Conservation (phyloP, 1,284 basidiomycete genomes). For the Meripilus lineatus region DNA sequence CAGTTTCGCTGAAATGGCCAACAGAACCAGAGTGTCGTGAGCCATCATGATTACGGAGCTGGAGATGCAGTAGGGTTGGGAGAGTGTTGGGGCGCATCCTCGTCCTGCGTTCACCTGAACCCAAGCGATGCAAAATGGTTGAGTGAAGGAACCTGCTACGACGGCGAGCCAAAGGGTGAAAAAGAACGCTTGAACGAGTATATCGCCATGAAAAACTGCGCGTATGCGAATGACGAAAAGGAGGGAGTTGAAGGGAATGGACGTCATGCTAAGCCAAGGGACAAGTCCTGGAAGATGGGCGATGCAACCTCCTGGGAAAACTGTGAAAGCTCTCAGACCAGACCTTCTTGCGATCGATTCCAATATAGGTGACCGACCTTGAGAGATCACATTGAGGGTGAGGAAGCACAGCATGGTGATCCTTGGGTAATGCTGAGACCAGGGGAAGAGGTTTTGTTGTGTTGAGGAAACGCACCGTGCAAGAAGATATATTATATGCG, state of each 20-base stretch:
- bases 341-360: too few species aligned
- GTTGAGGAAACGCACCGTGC: background rate
- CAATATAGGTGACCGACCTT: too few species aligned
- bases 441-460: background rate
- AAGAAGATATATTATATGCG: background rate
- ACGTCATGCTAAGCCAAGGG: background rate
- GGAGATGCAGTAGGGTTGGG: background rate
- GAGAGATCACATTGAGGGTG: too few species aligned
- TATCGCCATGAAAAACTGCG: background rate
- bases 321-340: too few species aligned
- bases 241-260: slow-evolving; percentile 1
- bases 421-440: too few species aligned
- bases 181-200: background rate
- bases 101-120: too few species aligned
- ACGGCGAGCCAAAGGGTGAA: background rate
- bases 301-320: too few species aligned
- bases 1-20: slow-evolving; percentile 14
- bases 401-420: too few species aligned
- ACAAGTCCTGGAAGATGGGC: too few species aligned
- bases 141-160: background rate
- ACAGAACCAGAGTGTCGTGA: background rate
- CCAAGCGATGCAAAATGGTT: too few species aligned
- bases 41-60: background rate
- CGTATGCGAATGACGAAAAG: slow-evolving; percentile 3
- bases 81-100: background rate